Evolutionary conservation across 306 rosid genomes (phyloP), one percentile per base, ranked within the genome.

Genomic region (Rosa multiflora): DNA sequence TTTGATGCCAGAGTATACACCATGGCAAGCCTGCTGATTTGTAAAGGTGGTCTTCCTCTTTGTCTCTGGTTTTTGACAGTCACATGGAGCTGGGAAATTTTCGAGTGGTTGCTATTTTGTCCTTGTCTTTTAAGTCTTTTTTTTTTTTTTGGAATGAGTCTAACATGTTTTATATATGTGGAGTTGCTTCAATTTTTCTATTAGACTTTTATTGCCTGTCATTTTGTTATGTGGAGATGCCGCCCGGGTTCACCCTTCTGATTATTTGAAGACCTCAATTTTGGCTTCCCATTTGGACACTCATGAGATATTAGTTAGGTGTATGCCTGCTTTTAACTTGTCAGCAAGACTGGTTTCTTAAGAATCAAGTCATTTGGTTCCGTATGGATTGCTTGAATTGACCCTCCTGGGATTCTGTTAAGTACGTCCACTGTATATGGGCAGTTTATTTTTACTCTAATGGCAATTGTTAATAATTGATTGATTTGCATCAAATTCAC

Each of bases 281-380:
- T 74, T 23, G 78, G 78, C 55, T 74, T 59, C 56, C 70, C 56
- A 74, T 61, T 75, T 75, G 79, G 71, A 75, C 59, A 26, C 58
- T 62, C 17, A 4, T 1, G 1, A 44, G 44, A 43, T 23, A 70
- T n/a, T n/a, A 42, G 55, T 75, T 61, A 1, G 14, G 70, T 75
- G 35, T 44, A 47, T 44, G 78, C 70, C 29, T 59, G 56, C 68
- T 75, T 59, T 74, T n/a, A 74, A 58, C 69, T 56, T 74, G 68
- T 42, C 55, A 56, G 42, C 43, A 74, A 74, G 69, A 63, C 26
- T 42, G 51, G 23, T 40, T 20, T 55, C n/a, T 56, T 5, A 56
- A 42, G 11, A 74, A 40, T 56, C 53, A 44, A 74, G 49, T 74
- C 10, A 42, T 21, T 74, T 59, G 55, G 42, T 48, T 58, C 70